Evolutionary conservation across 768 basidiomycete genomes (phyloP), one percentile per base, ranked within the genome.

Genomic region (Suillus americanus): DNA sequence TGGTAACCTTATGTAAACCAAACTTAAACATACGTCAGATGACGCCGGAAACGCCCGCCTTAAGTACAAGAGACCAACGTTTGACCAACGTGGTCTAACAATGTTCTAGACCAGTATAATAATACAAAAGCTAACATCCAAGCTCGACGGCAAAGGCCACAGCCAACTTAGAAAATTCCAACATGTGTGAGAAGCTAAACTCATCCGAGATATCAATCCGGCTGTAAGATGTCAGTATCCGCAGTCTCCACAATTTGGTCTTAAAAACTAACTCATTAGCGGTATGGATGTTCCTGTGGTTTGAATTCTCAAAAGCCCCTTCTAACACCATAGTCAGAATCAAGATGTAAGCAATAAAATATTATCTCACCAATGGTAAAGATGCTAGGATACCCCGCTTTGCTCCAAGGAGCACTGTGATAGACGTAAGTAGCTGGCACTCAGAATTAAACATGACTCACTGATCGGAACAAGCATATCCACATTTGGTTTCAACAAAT

Each of bases 401-500:
- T 92, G 62, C 77, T 78, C 92, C 92, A 95, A 38, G 92, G 92
- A 70, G 93, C 93, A 71, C 83, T 84, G 67, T 59, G 69, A 61
- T 38, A 38, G 33, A 67, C 50, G 69, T 41, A 41, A 28, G 75
- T 16, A 63, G 56, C 25, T 3, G 30, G 23, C 28, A 63, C 14
- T n/a, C 14, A 23, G 70, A 68, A 48, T 48, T 72, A 67, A 71
- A 4, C 28, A 53, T 53, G 68, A 66, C 82, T 73, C 79, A 94
- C 91, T 96, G 94, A 77, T 97, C 95, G 69, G 91, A 93, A 82
- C 95, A 97, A 61, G 94, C 94, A 72, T 97, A 97, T 41, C 92
- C 94, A 79, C 95, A 97, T 80, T 90, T 83, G 63, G 95, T 97
- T 81, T 92, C 87, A 33, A 67, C 74, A 70, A 86, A 93, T 33